Evolutionary conservation across 2,329 filamentous ascomycete genomes (phyloP).

Genomic region (Claviceps digitariae): DNA sequence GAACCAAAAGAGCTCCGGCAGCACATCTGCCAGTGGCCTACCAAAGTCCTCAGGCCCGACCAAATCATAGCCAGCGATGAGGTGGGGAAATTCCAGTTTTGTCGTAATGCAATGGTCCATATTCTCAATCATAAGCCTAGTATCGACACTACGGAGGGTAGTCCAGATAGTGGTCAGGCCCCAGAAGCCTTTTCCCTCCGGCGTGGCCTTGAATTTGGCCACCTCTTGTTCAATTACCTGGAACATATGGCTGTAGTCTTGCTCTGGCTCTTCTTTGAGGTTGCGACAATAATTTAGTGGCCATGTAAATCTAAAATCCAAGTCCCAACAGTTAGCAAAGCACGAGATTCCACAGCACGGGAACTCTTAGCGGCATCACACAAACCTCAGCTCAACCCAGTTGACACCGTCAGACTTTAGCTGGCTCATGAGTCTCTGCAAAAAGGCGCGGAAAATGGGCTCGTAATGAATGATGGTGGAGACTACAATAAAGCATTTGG

Average conservation of each 20-base stretch:
- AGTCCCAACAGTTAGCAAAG: neutral
- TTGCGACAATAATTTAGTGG: slow-evolving; percentile 53
- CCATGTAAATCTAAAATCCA: slow-evolving; percentile 50
- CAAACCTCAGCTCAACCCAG: slow-evolving; percentile 64
- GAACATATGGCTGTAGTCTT: slow-evolving; percentile 57
- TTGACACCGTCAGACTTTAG: slow-evolving; percentile 70
- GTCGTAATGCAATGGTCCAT: slow-evolving; percentile 82
- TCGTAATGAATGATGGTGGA: slow-evolving; percentile 75
- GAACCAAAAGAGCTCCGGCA: slow-evolving; percentile 89
- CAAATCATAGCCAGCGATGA: slow-evolving; percentile 79
- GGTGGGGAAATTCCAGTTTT: slow-evolving; percentile 64
- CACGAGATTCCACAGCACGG: neutral
- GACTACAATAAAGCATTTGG: slow-evolving; percentile 58
- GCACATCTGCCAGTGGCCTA: slow-evolving; percentile 58
- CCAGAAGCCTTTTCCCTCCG: slow-evolving; percentile 67
- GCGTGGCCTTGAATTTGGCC: slow-evolving; percentile 55
- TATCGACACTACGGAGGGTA: slow-evolving; percentile 48
- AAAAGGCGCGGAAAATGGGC: slow-evolving; percentile 68
- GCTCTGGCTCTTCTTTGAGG: slow-evolving; percentile 50
- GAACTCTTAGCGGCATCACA: slow-evolving; percentile 9
- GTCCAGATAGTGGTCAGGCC: slow-evolving; percentile 80
- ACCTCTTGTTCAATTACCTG: slow-evolving; percentile 66
- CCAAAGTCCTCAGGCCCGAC: slow-evolving; percentile 80
- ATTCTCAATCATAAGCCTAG: slow-evolving; percentile 54
- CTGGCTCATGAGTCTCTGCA: slow-evolving; percentile 56